These are phyloP conservation scores for Paracamarosporium sp. DNA, from an alignment of 2,329 filamentous ascomycete genomes.

Conservation along the genomic window DNA sequence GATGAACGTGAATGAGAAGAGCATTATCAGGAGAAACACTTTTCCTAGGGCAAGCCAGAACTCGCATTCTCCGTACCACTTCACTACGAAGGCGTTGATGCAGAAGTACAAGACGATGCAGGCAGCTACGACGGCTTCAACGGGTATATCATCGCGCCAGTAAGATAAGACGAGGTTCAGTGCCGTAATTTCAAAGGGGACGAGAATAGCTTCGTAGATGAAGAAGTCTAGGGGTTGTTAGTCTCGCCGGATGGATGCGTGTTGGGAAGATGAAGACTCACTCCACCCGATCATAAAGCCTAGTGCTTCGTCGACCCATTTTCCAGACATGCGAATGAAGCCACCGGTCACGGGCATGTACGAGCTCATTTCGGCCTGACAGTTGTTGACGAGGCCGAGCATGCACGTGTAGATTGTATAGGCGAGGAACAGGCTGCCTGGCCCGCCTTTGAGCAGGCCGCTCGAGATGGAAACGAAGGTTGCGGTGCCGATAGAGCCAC, in stretches of 20 bases:
- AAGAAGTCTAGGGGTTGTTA: slow-evolving; percentile 44
- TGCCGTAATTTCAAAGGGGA: slow-evolving; percentile 57
- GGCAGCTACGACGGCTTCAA: slow-evolving; percentile 45
- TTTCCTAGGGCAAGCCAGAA: slow-evolving; percentile 50
- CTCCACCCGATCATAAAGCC: slow-evolving; percentile 61
- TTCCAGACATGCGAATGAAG: slow-evolving; percentile 67
- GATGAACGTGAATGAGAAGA: slow-evolving; percentile 51
- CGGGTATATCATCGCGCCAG: slow-evolving; percentile 51
- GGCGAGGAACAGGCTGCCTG: slow-evolving; percentile 61
- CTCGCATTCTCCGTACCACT: slow-evolving; percentile 48
- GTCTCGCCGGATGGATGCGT: background rate
- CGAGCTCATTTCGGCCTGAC: slow-evolving; percentile 67
- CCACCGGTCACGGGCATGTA: slow-evolving; percentile 67
- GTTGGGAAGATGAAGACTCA: background rate
- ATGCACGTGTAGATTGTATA: slow-evolving; percentile 62
- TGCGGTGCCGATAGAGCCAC: slow-evolving; percentile 41
- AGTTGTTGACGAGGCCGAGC: slow-evolving; percentile 67
- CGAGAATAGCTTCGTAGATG: slow-evolving; percentile 54
- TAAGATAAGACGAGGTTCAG: slow-evolving; percentile 39
- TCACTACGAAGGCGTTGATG: slow-evolving; percentile 49
- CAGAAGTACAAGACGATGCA: slow-evolving; percentile 46
- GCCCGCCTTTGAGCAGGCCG: slow-evolving; percentile 56
- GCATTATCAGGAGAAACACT: slow-evolving; percentile 49
- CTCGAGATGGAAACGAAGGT: slow-evolving; percentile 66
- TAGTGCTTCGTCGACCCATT: slow-evolving; percentile 68